These are phyloP conservation scores for Tuber calosporum DNA, from an alignment of 495 filamentous ascomycete genomes.

Conservation along the genomic window DNA sequence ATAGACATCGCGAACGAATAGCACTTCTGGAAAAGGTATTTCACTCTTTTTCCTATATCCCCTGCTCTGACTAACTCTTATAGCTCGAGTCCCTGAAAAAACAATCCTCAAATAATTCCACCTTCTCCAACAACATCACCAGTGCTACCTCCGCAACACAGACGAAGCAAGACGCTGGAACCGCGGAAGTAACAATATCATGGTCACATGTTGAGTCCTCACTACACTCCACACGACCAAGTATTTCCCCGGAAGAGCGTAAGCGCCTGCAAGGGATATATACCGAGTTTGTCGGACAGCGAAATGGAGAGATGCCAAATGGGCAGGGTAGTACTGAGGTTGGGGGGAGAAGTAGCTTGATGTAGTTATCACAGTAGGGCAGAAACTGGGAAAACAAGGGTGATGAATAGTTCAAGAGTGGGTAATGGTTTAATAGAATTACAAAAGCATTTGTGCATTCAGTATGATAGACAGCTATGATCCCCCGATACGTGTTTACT, in stretches of 20 bases:
- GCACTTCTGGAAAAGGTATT: slow-evolving; percentile 37
- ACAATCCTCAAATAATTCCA: slow-evolving; percentile 18
- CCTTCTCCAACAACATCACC: slow-evolving; percentile 26
- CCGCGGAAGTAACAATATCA: slow-evolving; percentile 68
- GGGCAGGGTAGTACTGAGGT: slow-evolving; percentile 85
- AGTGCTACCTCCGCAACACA: slow-evolving; percentile 21
- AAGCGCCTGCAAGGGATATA: slow-evolving; percentile 72
- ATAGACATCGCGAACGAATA: slow-evolving; percentile 26
- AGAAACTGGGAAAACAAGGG: neutral
- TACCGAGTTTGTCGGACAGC: slow-evolving; percentile 78
- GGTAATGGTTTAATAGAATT: neutral
- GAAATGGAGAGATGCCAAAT: slow-evolving; percentile 89
- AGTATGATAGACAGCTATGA: neutral
- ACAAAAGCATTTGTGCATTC: neutral
- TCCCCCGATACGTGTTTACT: neutral
- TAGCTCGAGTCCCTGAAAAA: slow-evolving; percentile 38
- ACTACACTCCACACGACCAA: slow-evolving; percentile 69
- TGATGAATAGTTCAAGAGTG: neutral
- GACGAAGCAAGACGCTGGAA: slow-evolving; percentile 41
- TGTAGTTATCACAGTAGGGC: slow-evolving; percentile 50
- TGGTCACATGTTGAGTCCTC: slow-evolving; percentile 81
- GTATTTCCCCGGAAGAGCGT: slow-evolving; percentile 69
- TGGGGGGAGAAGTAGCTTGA: slow-evolving; percentile 84
- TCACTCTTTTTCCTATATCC: neutral
- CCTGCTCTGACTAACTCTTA: neutral